Percentiles rank a stretch among this genome's conserved stretches.
Conservation (phyloP, 2,329 filamentous ascomycete genomes). For the Claviceps humidiphila region DNA sequence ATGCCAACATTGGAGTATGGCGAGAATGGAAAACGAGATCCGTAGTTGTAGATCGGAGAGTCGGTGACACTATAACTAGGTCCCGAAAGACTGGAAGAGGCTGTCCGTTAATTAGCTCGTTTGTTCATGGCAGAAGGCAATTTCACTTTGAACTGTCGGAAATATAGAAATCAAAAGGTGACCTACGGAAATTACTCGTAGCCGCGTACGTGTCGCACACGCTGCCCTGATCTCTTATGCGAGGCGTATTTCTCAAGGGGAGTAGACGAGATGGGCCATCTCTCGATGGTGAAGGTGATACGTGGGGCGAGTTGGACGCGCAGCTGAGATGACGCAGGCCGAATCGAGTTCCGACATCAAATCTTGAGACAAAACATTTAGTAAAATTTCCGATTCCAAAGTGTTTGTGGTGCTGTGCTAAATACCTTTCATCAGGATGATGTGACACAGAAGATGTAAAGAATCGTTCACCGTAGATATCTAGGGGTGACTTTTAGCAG, state of each 20-base stretch:
- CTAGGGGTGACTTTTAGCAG: slow-evolving; percentile 12
- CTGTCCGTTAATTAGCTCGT: slow-evolving; percentile 8
- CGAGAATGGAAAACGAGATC: slow-evolving; percentile 17
- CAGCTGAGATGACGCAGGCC: slow-evolving; percentile 24
- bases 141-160: not conserved
- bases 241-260: slow-evolving; percentile 12
- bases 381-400: slow-evolving; percentile 4
- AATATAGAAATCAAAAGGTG: not conserved
- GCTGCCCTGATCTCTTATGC: slow-evolving; percentile 8
- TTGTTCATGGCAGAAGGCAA: not conserved
- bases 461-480: slow-evolving; percentile 12
- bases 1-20: slow-evolving; percentile 12
- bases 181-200: slow-evolving; percentile 6
- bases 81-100: slow-evolving; percentile 15
- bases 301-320: slow-evolving; percentile 24
- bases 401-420: not conserved
- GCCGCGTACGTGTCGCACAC: slow-evolving; percentile 4
- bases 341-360: slow-evolving; percentile 19
- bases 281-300: slow-evolving; percentile 20
- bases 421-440: slow-evolving; percentile 14
- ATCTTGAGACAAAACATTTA: slow-evolving; percentile 10
- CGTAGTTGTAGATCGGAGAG: slow-evolving; percentile 17
- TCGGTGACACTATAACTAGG: slow-evolving; percentile 18
- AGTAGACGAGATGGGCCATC: slow-evolving; percentile 15
- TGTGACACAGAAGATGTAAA: slow-evolving; percentile 9